phyloP scores from a whole-genome alignment of 2,329 filamentous ascomycete genomes.

The Acrocalymma vagum region DNA sequence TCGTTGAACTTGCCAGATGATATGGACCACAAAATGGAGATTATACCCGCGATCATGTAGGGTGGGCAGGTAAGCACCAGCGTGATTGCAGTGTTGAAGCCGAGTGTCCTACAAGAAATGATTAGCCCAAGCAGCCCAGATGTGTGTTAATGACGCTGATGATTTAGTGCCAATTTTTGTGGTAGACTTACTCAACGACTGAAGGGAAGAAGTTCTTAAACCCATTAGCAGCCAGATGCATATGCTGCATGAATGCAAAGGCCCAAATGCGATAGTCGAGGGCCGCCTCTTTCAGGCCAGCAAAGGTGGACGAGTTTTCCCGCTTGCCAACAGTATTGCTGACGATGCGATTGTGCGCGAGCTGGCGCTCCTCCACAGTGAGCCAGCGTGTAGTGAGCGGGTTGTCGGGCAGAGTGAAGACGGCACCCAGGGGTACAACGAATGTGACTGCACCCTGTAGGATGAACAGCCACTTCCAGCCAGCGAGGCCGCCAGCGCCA shows the following conservation, averaged over 20 bases:
- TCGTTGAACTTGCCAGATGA: slow-evolving; percentile 35
- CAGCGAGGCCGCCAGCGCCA: slow-evolving; percentile 22
- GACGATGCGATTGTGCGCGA: slow-evolving; percentile 27
- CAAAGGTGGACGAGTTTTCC: slow-evolving; percentile 50
- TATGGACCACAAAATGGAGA: slow-evolving; percentile 31
- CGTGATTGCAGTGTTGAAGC: slow-evolving; percentile 40
- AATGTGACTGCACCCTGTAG: slow-evolving; percentile 36
- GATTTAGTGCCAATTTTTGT: too few species aligned
- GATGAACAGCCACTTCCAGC: slow-evolving; percentile 30
- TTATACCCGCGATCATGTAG: slow-evolving; percentile 39
- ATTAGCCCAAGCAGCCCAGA: too few species aligned
- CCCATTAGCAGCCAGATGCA: slow-evolving; percentile 61
- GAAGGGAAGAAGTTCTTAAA: slow-evolving; percentile 44
- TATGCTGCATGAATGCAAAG: slow-evolving; percentile 63
- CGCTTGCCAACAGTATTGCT: slow-evolving; percentile 56
- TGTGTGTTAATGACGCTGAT: too few species aligned
- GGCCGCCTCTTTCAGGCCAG: slow-evolving; percentile 58
- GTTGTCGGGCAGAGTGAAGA: slow-evolving; percentile 9
- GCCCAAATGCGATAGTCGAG: slow-evolving; percentile 60
- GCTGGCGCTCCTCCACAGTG: slow-evolving; percentile 50
- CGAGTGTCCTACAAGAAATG: too few species aligned
- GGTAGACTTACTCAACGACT: too few species aligned
- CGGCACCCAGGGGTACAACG: slow-evolving; percentile 18
- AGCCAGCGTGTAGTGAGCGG: slow-evolving; percentile 50
- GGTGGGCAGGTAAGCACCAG: slow-evolving; percentile 36